These are phyloP conservation scores for Populus simonii DNA, from an alignment of 345 rosid genomes.

Conservation along the genomic window DNA sequence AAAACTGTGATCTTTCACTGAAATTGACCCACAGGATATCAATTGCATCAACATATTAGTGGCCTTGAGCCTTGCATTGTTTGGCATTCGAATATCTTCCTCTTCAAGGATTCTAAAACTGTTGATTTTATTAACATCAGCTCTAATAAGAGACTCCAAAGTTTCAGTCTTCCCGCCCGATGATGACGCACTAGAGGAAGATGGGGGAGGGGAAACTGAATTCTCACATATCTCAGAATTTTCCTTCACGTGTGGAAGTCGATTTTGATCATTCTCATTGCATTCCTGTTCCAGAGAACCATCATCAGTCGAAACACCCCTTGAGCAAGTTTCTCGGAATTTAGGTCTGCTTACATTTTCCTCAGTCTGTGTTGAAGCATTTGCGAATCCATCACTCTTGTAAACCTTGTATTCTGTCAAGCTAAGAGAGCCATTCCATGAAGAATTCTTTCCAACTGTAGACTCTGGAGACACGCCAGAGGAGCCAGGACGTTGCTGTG, in stretches of 20 bases:
- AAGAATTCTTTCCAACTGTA: constrained; percentile 52
- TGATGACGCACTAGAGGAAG: constrained; percentile 67
- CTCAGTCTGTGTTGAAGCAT: constrained; percentile 96
- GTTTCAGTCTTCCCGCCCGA: constrained; percentile 74
- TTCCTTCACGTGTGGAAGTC: constrained; percentile 40
- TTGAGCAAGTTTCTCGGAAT: constrained; percentile 61
- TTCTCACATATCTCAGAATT: constrained; percentile 46
- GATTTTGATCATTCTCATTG: constrained; percentile 30
- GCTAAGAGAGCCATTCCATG: constrained; percentile 64
- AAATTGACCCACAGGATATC: constrained; percentile 93
- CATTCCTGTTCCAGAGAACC: constrained; percentile 44
- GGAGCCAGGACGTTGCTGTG: constrained; percentile 54
- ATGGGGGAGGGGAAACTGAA: constrained; percentile 65
- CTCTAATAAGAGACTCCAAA: constrained; percentile 84
- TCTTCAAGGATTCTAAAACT: constrained; percentile 83
- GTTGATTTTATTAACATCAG: constrained; percentile 82
- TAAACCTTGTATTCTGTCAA: constrained; percentile 74
- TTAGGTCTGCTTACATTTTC: constrained; percentile 45
- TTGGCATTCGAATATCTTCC: constrained; percentile 67
- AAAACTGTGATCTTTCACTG: constrained; percentile 85
- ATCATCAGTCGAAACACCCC: constrained; percentile 92
- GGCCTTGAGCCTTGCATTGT: constrained; percentile 65
- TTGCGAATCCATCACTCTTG: constrained; percentile 64
- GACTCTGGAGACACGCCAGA: constrained; percentile 67
- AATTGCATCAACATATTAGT: constrained; percentile 79